Evolutionary conservation across 179 eudicot species (phyloP), one percentile per base, ranked within the genome.

Genomic region (Carnegiea gigantea): DNA sequence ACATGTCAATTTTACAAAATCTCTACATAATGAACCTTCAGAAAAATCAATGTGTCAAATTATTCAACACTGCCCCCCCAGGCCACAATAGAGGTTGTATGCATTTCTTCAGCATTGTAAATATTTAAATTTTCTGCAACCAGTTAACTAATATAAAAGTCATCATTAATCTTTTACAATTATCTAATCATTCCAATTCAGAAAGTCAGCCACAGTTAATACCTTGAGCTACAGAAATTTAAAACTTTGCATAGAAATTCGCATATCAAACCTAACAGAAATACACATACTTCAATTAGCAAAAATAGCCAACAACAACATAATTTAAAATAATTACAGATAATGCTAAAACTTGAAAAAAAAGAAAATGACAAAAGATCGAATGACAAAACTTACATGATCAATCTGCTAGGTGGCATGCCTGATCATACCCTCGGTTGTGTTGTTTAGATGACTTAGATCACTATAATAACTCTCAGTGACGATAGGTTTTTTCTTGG

Each of bases 401-500:
- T n/a, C n/a, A n/a, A n/a, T n/a, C n/a, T n/a, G n/a, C n/a, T n/a
- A n/a, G 4, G 98, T 96, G 5, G 99, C 98, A 15, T 97, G 82
- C 9, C 98, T 96, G 82, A 88, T 87, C 87, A 90, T 89, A 64
- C 92, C 98, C 75, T 89, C 92, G 24, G 92, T 95, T 5, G 98
- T 98, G 80, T 76, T 76, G 15, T 81, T n/a, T n/a, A n/a, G n/a
- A n/a, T n/a, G n/a, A n/a, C n/a, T 91, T 78, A 96, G 83, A 88
- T 96, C 99, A 87, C 80, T 78, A 80, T 94, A 96, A 85, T 96
- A 96, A 86, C 93, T 93, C 26, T 93, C 97, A 2, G 99, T 98
- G 43, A 88, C 98, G 0, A 97, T 96, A 10, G 99, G 93, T 80
- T 93, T 94, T 88, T 96, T 96, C 93, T 96, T 96, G 36, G 96